Evolutionary conservation across 768 basidiomycete genomes (phyloP), one percentile per base, ranked within the genome.

Genomic region (Macrolepiota fuliginosa): DNA sequence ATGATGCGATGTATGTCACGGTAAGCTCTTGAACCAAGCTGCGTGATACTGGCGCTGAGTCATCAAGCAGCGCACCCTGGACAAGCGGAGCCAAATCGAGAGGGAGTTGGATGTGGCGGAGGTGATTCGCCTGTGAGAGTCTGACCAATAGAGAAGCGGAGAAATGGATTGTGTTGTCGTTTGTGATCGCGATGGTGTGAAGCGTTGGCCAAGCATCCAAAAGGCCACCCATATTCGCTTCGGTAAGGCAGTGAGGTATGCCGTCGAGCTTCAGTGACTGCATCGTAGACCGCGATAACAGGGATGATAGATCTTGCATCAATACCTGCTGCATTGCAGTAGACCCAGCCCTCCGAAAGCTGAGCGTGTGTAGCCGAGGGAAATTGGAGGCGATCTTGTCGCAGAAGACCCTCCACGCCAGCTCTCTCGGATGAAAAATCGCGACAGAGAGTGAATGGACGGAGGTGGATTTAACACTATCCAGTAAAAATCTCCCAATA

Each of bases 231-330:
- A 58, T 37, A n/a, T 58, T 37, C 9, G 46, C 56, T 49, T 58
- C 56, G 11, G 46, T 58, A 35, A 58, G 32, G 24, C 36, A 52
- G 25, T 59, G 58, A 39, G 49, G 22, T 51, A 59, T 59, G 27
- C 49, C 49, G 7, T 32, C 17, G 17, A 59, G 37, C 25, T 52
- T 15, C 17, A 59, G 10, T 1, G 50, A 59, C 39, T 24, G 24
- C 58, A 59, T 52, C 17, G 32, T 25, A 27, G 50, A n/a, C n/a
- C 58, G 49, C 17, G 58, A 59, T 12, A 39, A 25, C 2, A 59
- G 37, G 22, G 35, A 32, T n/a, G 49, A 51, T 27, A 59, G 27
- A 40, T 59, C 58, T 50, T 59, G 58, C 37, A 51, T 36, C 57
- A 57, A 32, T 39, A 57, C 29, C 32, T 57, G 56, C 5, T 24